Evolutionary conservation across 1,284 basidiomycete genomes (phyloP), one percentile per base, ranked within the genome.

Genomic region (Phylloboletellus chloephorus): DNA sequence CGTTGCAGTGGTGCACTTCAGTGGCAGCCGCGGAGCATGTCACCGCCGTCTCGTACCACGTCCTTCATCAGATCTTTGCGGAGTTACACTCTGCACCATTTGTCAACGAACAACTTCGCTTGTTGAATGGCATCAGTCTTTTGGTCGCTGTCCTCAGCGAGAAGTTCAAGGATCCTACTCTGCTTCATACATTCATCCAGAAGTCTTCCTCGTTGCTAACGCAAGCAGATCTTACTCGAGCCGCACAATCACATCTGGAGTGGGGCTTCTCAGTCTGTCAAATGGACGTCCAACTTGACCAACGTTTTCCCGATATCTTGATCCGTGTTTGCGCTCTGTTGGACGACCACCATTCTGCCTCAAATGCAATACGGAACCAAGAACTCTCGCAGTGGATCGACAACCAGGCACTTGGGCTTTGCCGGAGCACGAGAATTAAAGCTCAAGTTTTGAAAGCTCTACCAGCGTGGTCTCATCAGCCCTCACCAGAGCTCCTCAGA

Each of bases 51-150:
- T 78, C 81, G 3, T 93, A 90, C 59, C 84, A 90, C 49, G 73
- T 89, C 30, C 60, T 91, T 15, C 79, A 87, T 41, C 76, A 79
- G 39, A 67, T 95, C 7, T 79, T 95, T 49, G 71, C 81, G 6
- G 70, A 72, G 28, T 67, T 93, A 20, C 74, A 86, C 45, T 62
- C 67, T 2, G 78, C 80, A 0, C 81, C 80, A n/a, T 72, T 97
- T 30, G 74, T 95, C 48, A 89, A 90, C 56, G 90, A 96, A 56
- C 90, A 96, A 60, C 63, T 82, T 31, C 79, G 93, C 5, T 67
- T 86, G 21, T 60, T 94, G 22, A 82, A 88, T 41, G 76, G 80
- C 1, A 66, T 96, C 17, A 79, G 77, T 15, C 60, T 95, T 11
- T 81, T 87, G 71, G 69, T 90, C 19, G 71, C 89, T 2, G 67